Conservation (phyloP, 2,329 filamentous ascomycete species). For the Ophiocordyceps camponoti-leonardi region DNA sequence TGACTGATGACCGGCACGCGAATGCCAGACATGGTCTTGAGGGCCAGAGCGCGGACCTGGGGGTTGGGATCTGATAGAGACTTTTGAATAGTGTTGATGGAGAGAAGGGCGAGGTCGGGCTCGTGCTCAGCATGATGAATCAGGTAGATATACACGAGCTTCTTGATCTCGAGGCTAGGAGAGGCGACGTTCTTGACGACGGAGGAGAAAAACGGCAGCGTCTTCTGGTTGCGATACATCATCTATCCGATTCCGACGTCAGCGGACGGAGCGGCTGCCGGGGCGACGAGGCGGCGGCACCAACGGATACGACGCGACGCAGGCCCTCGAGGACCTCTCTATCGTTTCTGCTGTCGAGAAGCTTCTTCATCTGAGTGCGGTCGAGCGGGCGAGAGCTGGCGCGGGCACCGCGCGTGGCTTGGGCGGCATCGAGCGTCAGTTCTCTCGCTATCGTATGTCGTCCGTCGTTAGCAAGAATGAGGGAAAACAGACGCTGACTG, state of each 20-base stretch:
- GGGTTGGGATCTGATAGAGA: constrained; percentile 86
- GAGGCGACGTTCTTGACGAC: constrained; percentile 97
- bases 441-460: constrained; percentile 54
- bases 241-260: constrained; percentile 37
- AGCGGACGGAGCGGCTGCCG: neutral
- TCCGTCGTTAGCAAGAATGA: neutral
- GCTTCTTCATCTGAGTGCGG: constrained; percentile 76
- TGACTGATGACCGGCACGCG: constrained; percentile 95
- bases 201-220: constrained; percentile 86
- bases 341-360: constrained; percentile 86
- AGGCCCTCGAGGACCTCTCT: constrained; percentile 85
- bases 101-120: constrained; percentile 84
- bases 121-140: constrained; percentile 93
- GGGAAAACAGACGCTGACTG: neutral
- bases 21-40: constrained; percentile 95
- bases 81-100: constrained; percentile 98
- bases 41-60: constrained; percentile 74
- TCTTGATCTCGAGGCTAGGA: constrained; percentile 87
- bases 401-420: constrained; percentile 56
- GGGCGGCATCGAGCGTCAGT: constrained; percentile 91
- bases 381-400: constrained; percentile 50
- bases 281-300: constrained; percentile 9
- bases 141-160: constrained; percentile 96
- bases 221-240: constrained; percentile 85
- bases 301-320: constrained; percentile 72